Evolutionary conservation across 768 basidiomycete species (phyloP), one percentile per base, ranked within the genome.

Genomic region (Nidularia pulvinata): DNA sequence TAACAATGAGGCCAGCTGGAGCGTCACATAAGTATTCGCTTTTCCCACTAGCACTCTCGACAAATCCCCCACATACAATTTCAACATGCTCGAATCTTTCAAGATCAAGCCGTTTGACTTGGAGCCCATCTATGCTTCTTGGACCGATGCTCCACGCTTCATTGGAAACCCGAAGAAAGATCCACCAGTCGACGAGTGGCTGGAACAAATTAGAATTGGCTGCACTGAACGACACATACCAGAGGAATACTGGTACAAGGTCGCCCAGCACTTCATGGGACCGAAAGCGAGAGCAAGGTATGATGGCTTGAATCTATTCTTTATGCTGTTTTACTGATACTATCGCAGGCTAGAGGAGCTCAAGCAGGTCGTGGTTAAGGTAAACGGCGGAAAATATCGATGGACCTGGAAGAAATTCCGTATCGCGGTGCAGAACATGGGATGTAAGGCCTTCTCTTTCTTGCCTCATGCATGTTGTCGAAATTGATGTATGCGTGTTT

Each of bases 341-440:
- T 49, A 37, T 33, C 46, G 3, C 48, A 81, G 84, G 53, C 71
- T 92, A 55, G 71, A 79, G 33, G 88, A 91, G 61, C 70, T 92
- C 54, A 89, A 89, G 69, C 79, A 79, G 44, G 87, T 92, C 54
- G 81, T 92, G 73, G 73, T 79, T 39, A 82, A 88, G 62, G 80
- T 92, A 57, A 81, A 91, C 56, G 89, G 88, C 9, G 88, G 88
- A 11, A 85, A 83, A 59, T 91, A 91, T 62, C 76, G 82, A 48
- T 92, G 90, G 90, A 86, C 80, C 56, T 92, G 90, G 90, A 89
- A 90, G 72, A 88, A 83, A 60, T 92, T 87, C 72, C 84, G 79
- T 69, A 75, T 88, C 50, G 90, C 89, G 3, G 85, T 92, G 82
- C 71, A 77, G 54, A 91, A 83, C 66, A 88, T 92, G 88, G 87